Evolutionary conservation across 768 basidiomycete genomes (phyloP), one percentile per base, ranked within the genome.

Genomic region (Hericium rajendrae): DNA sequence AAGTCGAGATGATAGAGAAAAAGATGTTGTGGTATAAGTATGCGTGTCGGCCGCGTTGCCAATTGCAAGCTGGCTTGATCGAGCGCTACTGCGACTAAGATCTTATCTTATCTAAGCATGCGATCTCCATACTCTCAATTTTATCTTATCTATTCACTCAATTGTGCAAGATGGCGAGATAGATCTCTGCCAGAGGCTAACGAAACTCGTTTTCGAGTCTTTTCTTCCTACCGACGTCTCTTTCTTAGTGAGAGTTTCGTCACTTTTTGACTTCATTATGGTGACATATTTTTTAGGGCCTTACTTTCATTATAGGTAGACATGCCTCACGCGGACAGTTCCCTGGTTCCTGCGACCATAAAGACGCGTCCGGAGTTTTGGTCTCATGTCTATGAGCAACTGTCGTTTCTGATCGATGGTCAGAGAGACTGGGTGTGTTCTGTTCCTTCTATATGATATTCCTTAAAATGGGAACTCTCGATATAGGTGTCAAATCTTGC

Each of bases 241-340:
- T 8, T 32, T 32, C 2, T 32, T 10, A 6, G 32, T 32, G 32
- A 32, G 32, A 6, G 5, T 32, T 32, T 32, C 32, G 32, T 32
- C 32, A 6, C 5, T 32, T 32, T 10, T 4, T 0, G 8, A 8
- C 5, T 32, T 32, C 32, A 2, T 32, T 32, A 10, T 9, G 32
- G 5, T 32, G 4, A 32, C 32, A 9, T 4, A 32, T 6, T 32
- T 32, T 32, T 32, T 8, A 8, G 4, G 9, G 0, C 32, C 4
- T 32, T 32, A 2, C 0, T 32, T 32, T 32, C 6, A 8, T 32
- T 32, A 8, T 32, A 6, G 32, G 9, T 8, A 32, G 32, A 71
- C 48, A 92, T 92, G 91, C 86, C 84, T 18, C 91, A 94, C 74
- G 90, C 92, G 57, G 91, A 93, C 67, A 76, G 84, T 11, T 84